These are phyloP conservation scores for Fragaria ananassa DNA, from an alignment of 306 rosid species.

Conservation along the genomic window DNA sequence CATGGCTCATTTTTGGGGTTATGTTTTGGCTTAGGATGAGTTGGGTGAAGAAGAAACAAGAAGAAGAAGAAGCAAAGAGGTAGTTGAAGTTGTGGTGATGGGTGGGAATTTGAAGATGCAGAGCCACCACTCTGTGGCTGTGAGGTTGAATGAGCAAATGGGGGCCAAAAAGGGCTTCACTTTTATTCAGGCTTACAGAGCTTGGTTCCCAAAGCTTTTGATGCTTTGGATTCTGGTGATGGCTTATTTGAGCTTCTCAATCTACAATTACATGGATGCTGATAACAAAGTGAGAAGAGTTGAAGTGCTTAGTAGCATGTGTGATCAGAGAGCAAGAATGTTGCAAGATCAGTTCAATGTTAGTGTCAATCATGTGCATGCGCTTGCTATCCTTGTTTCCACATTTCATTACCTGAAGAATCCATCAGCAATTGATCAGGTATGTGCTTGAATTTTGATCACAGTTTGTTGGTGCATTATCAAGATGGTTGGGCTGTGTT, in stretches of 20 bases:
- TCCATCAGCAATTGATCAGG: conserved; percentile 99
- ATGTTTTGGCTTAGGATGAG: conserved; percentile 40
- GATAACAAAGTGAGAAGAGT: conserved; percentile 71
- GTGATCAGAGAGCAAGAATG: conserved; percentile 98
- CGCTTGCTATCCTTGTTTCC: conserved; percentile 92
- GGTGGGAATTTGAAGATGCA: conserved; percentile 56
- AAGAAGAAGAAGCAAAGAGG: conserved; percentile 25
- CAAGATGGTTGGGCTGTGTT: background rate
- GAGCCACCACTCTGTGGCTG: conserved; percentile 53
- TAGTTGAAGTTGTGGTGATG: conserved; percentile 34
- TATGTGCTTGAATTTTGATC: conserved; percentile 38
- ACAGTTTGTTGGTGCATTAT: background rate
- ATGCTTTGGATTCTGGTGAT: conserved; percentile 60
- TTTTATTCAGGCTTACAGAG: conserved; percentile 67
- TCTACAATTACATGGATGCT: conserved; percentile 72
- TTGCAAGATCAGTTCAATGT: conserved; percentile 95
- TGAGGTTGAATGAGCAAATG: conserved; percentile 65
- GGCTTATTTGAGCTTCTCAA: conserved; percentile 44
- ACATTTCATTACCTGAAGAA: conserved; percentile 82
- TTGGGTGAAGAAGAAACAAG: conserved; percentile 28
- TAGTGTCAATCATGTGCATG: conserved; percentile 96
- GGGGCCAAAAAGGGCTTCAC: conserved; percentile 67
- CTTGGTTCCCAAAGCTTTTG: conserved; percentile 65
- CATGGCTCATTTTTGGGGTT: conserved; percentile 28
- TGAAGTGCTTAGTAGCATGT: conserved; percentile 77